Conservation (phyloP, 345 rosid genomes). For the Pelargonium nanum region DNA sequence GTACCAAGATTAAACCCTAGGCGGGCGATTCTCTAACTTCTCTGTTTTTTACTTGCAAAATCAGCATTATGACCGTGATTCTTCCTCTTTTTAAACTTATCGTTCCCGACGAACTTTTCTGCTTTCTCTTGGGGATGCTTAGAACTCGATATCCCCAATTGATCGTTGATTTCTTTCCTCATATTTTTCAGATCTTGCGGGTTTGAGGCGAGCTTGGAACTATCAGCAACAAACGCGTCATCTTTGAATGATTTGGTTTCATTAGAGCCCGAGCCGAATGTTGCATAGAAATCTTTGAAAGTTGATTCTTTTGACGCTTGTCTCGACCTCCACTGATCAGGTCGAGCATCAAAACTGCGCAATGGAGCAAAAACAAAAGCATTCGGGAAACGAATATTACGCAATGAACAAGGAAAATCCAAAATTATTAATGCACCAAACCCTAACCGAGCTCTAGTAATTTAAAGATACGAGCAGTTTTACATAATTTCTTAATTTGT, state of each 20-base stretch:
- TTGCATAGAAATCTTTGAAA: conserved; percentile 48
- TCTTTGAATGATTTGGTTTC: conserved; percentile 31
- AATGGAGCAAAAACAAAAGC: conserved; percentile 8
- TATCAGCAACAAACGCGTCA: conserved; percentile 32
- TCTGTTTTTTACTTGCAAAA: background rate
- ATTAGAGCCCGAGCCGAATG: conserved; percentile 61
- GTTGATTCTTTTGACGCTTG: conserved; percentile 70
- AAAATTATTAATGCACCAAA: background rate
- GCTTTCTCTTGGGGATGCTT: conserved; percentile 23
- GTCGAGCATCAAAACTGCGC: conserved; percentile 47
- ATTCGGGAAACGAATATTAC: background rate
- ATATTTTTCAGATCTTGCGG: conserved; percentile 30
- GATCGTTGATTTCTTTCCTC: conserved; percentile 41
- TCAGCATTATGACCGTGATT: background rate
- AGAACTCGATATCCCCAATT: conserved; percentile 8
- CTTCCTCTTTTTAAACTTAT: conserved; percentile 5
- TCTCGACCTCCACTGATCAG: conserved; percentile 73
- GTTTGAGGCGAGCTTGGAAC: conserved; percentile 32
- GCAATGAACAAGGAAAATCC: background rate
- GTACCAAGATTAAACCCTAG: too few species aligned
- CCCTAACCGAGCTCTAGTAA: too few species aligned
- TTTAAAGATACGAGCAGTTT: too few species aligned
- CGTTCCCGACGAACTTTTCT: conserved; percentile 7
- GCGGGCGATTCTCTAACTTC: background rate
- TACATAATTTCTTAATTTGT: too few species aligned